phyloP scores from a whole-genome alignment of 2,329 filamentous ascomycete species.

The Acrodontium crateriforme region DNA sequence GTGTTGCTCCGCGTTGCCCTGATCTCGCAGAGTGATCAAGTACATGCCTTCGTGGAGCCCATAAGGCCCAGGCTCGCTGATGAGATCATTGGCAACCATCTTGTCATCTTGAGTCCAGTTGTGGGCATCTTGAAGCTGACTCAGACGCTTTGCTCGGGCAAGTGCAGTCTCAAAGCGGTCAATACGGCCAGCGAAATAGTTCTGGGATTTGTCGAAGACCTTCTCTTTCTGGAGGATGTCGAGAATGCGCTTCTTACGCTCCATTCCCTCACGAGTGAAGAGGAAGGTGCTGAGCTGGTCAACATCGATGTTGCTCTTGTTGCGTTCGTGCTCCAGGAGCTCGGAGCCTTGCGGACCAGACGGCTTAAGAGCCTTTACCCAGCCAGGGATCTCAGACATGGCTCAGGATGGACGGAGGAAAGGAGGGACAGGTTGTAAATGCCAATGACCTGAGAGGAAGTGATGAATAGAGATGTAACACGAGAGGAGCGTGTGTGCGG shows the following conservation, averaged over 20 bases:
- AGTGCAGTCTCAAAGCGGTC: conserved; percentile 57
- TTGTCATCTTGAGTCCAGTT: conserved; percentile 55
- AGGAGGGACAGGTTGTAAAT: too few relatives aligned
- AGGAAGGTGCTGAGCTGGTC: conserved; percentile 54
- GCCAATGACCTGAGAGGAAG: too few relatives aligned
- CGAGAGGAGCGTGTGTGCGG: not conserved
- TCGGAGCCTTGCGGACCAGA: conserved; percentile 55
- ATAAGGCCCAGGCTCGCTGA: conserved; percentile 62
- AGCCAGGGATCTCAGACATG: conserved; percentile 36
- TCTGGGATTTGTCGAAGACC: conserved; percentile 65
- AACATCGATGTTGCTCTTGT: conserved; percentile 51
- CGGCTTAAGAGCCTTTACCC: conserved; percentile 54
- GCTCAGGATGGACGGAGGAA: not conserved
- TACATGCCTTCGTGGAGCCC: conserved; percentile 61
- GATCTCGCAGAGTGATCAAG: conserved; percentile 54
- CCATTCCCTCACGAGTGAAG: conserved; percentile 51
- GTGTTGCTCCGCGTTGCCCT: conserved; percentile 60
- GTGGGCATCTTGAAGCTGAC: conserved; percentile 51
- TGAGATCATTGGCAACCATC: conserved; percentile 49
- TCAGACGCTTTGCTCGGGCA: conserved; percentile 55
- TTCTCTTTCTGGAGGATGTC: conserved; percentile 52
- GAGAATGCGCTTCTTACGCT: conserved; percentile 47
- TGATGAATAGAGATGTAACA: too few relatives aligned
- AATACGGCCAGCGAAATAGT: conserved; percentile 58
- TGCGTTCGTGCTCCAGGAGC: conserved; percentile 54